Evolutionary conservation across 1,139 yeast genomes (phyloP), one percentile per base, ranked within the genome.

Genomic region (Meyerozyma guilliermondii): DNA sequence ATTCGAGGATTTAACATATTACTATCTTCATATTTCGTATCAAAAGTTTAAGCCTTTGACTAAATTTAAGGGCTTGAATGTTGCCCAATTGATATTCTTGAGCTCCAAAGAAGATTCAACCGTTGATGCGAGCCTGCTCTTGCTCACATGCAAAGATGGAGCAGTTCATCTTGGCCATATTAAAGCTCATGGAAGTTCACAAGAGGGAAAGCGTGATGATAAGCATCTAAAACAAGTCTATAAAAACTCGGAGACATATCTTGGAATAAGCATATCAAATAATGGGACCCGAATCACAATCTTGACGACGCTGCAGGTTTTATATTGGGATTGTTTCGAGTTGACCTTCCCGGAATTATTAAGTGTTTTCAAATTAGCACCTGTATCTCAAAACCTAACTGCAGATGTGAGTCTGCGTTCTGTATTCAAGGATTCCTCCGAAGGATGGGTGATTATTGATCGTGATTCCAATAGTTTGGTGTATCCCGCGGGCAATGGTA

Each of bases 241-340:
- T 45, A 60, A 59, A 20, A 41, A 43, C 38, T 27, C 67, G 66
- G 2, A 42, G 66, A 3, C 41, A 57, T 3, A 58, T 62, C 41
- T 40, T 43, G 8, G 31, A 24, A 22, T 28, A 33, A 14, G 11
- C 20, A 31, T 29, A 18, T 29, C 33, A 20, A 39, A 40, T 8
- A 31, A 38, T 34, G 22, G 41, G 44, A 59, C 18, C 43, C 47
- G 42, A 55, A 58, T 46, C 51, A 39, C 38, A 13, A 20, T 46
- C 7, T 39, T 43, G 30, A 38, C 35, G 9, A 36, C 35, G 4
- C 23, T 20, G 10, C 44, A 42, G 13, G 37, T 42, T 20, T 17
- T 44, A 53, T 43, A 48, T 52, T 71, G 75, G 75, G 68, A 66
- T 42, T 62, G 65, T 36, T 64, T 66, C 43, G 74, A 67, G 39